Percentiles rank a stretch among this genome's conserved stretches.
phyloP scores from a whole-genome alignment of 2,329 filamentous ascomycete species.

The Aureobasidium namibiae region DNA sequence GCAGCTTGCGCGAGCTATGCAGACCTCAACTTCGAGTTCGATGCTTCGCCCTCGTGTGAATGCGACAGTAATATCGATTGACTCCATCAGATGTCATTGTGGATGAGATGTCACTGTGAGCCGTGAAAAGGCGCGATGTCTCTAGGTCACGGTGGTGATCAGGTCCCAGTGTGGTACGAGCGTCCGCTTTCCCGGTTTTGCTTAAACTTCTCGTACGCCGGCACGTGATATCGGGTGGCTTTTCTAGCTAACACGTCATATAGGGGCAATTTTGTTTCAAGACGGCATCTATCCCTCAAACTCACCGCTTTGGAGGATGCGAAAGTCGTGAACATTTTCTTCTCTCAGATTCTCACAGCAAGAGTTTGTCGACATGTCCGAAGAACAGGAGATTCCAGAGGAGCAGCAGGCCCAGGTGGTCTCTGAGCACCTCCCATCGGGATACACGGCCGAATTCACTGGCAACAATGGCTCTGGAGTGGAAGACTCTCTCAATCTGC shows the following conservation, averaged over 20 bases:
- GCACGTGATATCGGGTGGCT: slow-evolving; percentile 9
- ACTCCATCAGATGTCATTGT: not conserved
- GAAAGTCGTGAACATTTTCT: not conserved
- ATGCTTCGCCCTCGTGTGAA: not conserved
- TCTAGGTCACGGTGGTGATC: not conserved
- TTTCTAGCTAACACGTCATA: not conserved
- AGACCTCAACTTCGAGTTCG: not conserved
- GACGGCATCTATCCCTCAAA: not conserved
- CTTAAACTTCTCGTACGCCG: not conserved
- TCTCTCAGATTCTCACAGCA: not conserved
- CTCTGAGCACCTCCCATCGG: slow-evolving; percentile 14
- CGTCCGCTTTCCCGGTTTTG: not conserved
- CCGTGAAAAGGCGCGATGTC: not conserved
- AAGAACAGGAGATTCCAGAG: not conserved
- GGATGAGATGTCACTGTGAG: not conserved
- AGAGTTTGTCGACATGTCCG: not conserved
- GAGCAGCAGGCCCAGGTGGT: slow-evolving; percentile 13
- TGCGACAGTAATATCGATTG: not conserved
- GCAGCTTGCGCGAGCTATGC: not conserved
- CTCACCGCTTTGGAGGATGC: slow-evolving; percentile 1
- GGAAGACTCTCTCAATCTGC: slow-evolving; percentile 62
- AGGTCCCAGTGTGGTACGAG: not conserved
- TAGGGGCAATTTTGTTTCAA: slow-evolving; percentile 9
- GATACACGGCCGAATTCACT: slow-evolving; percentile 14
- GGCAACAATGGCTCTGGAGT: slow-evolving; percentile 16